Base-by-base conservation (phyloP, 2,329 filamentous ascomycete genomes). In the Talaromyces piceae region DNA sequence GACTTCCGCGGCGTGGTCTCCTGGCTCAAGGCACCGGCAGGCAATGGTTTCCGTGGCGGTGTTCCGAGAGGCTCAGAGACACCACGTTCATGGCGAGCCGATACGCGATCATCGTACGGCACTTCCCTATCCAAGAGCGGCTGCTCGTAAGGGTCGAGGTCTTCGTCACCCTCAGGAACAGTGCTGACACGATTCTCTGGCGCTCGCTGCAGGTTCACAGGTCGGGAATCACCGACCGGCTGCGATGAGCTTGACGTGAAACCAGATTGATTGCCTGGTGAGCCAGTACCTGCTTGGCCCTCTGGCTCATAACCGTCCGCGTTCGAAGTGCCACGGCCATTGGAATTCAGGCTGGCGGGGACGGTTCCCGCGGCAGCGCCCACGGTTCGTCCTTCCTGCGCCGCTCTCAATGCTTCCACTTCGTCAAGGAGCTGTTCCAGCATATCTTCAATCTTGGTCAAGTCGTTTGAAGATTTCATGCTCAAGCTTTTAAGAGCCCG, bases 401-500 rank as follows among this genome's bases (percentile, higher is more conserved):
- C 70, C 46, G 72, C 79, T 63, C 90, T 88, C 53, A 93, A 76
- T 44, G 82, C 87, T 65, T 97, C 91, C 5, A 98, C 91, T 65
- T 98, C 93, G 47, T 84, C 87, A 18, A 98, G 81, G 20, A 98
- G 79, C 64, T 95, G 90, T 67, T 93, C 87, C 28, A 98, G 79
- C 86, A 93, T 91, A 54, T 88, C 86, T 67, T 93, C 88, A 56
- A 96, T 95, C 60, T 89, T 87, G 57, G 83, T 82, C 47, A 96
- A 79, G 60, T 98, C 93, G 61, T 87, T 91, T 6, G 86, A 84
- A 47, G 89, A 91, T 73, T 93, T 94, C 63, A 86, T 80, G 60
- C 89, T 89, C 46, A 98, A 76, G 3, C 91, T 91, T 66, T 94
- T 91, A 46, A 98, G 76, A n/a, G 93, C 93, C 56, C 91, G 84